These are phyloP conservation scores for Gaertneriomyces semiglobifer DNA, from an alignment of 192 early-diverging fungal genomes.

Conservation along the genomic window DNA sequence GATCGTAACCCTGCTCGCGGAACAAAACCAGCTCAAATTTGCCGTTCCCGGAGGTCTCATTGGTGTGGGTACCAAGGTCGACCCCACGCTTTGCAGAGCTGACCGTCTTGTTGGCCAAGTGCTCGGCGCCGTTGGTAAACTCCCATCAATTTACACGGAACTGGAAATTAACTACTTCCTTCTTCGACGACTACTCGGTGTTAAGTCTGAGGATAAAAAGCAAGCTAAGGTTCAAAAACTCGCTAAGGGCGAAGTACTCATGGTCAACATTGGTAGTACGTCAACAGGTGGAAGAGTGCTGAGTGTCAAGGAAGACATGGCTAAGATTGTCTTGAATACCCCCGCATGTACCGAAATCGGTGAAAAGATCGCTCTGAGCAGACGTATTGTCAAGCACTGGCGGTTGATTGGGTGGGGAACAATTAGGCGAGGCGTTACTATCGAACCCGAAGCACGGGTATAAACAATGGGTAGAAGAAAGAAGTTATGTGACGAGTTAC, in stretches of 20 bases:
- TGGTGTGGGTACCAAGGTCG: slow-evolving; percentile 94
- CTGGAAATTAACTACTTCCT: slow-evolving; percentile 97
- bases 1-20: slow-evolving; percentile 83
- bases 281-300: slow-evolving; percentile 92
- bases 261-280: slow-evolving; percentile 96
- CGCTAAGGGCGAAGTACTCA: slow-evolving; percentile 85
- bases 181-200: slow-evolving; percentile 91
- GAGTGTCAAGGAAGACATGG: slow-evolving; percentile 89
- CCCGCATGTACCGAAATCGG: slow-evolving; percentile 93
- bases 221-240: slow-evolving; percentile 95
- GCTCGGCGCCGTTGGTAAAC: slow-evolving; percentile 83
- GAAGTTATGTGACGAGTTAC: no score
- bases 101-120: slow-evolving; percentile 97
- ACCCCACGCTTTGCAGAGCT: slow-evolving; percentile 92
- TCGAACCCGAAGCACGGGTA: slow-evolving; percentile 50
- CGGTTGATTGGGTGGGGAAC: slow-evolving; percentile 99
- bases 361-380: slow-evolving; percentile 92
- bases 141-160: slow-evolving; percentile 91
- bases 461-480: not conserved
- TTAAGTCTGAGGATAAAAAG: slow-evolving; percentile 97
- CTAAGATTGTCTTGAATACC: slow-evolving; percentile 86
- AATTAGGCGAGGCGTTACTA: slow-evolving; percentile 78
- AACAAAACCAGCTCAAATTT: slow-evolving; percentile 88
- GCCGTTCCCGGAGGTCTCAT: slow-evolving; percentile 99
- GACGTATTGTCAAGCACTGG: slow-evolving; percentile 98